These are phyloP conservation scores for Rhodotorula graminis DNA, from an alignment of 768 basidiomycete species.

Conservation along the genomic window DNA sequence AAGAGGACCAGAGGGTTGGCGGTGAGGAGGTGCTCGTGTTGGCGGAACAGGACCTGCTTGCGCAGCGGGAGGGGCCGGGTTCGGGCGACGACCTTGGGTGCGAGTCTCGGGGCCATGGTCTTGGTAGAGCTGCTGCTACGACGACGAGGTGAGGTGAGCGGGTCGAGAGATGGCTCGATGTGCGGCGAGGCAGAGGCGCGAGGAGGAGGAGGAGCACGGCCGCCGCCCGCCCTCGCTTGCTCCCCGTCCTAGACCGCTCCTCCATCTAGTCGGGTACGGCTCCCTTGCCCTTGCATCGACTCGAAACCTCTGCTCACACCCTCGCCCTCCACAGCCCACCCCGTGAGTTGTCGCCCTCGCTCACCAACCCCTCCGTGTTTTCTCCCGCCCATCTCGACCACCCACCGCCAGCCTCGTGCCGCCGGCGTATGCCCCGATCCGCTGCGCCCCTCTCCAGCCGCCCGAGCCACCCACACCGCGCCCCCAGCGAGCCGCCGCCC, in stretches of 20 bases:
- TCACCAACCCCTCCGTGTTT: background rate
- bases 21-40: constrained; percentile 69
- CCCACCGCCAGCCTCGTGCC: background rate
- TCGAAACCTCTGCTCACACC: background rate
- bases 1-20: constrained; percentile 64
- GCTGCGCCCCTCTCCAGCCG: no score
- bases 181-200: background rate
- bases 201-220: no score
- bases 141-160: background rate
- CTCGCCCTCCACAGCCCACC: background rate
- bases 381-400: background rate
- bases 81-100: background rate
- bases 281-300: background rate
- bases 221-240: no score
- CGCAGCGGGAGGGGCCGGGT: constrained; percentile 69
- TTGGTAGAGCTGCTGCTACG: background rate
- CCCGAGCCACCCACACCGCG: no score
- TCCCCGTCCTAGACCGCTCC: background rate
- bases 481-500: no score
- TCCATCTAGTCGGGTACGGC: background rate
- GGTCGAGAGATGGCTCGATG: background rate
- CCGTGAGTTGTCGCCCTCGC: background rate
- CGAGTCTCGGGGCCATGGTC: background rate
- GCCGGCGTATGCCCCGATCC: no score
- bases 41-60: constrained; percentile 74